A percentile compares a stretch with the other conserved stretches of the same genome.
phyloP scores from a whole-genome alignment of 768 basidiomycete genomes.

The Boletellus ananas region DNA sequence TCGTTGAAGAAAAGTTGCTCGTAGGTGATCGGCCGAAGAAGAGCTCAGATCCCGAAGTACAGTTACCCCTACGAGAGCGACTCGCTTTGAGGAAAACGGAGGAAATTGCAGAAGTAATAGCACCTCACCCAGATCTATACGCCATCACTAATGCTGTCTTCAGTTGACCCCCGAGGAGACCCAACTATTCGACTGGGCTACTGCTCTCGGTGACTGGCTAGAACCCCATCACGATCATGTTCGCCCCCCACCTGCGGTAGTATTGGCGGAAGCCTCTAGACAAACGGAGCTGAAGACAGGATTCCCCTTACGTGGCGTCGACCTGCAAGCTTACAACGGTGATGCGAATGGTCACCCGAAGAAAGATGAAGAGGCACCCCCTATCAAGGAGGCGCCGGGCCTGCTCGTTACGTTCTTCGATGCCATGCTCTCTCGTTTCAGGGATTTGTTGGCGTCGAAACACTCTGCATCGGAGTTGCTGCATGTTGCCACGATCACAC shows the following conservation, averaged over 20 bases:
- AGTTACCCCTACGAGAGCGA: slow-evolving; percentile 55
- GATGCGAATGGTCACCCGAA: slow-evolving; percentile 45
- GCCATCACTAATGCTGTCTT: slow-evolving; percentile 4
- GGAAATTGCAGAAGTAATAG: slow-evolving; percentile 51
- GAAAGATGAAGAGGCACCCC: slow-evolving; percentile 70
- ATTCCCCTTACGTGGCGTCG: slow-evolving; percentile 61
- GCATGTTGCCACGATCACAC: slow-evolving; percentile 68
- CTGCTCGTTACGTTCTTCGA: slow-evolving; percentile 59
- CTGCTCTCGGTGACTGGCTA: slow-evolving; percentile 67
- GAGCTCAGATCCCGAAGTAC: slow-evolving; percentile 45
- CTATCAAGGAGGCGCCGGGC: slow-evolving; percentile 59
- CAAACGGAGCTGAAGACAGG: slow-evolving; percentile 69
- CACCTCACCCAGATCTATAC: not conserved
- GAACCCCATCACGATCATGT: slow-evolving; percentile 71
- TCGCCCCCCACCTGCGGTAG: slow-evolving; percentile 65
- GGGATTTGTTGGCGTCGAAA: slow-evolving; percentile 36
- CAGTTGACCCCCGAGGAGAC: slow-evolving; percentile 68
- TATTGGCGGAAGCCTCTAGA: slow-evolving; percentile 72
- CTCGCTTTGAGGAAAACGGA: slow-evolving; percentile 46
- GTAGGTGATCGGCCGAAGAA: slow-evolving; percentile 78
- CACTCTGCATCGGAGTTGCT: slow-evolving; percentile 53
- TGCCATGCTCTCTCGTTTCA: slow-evolving; percentile 51
- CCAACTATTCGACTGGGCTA: slow-evolving; percentile 54
- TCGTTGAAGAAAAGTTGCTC: slow-evolving; percentile 75
- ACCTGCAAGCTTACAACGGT: slow-evolving; percentile 34